These are phyloP conservation scores for Wickerhamiella kurtzmanii DNA, from an alignment of 805 yeast species.

Conservation along the genomic window DNA sequence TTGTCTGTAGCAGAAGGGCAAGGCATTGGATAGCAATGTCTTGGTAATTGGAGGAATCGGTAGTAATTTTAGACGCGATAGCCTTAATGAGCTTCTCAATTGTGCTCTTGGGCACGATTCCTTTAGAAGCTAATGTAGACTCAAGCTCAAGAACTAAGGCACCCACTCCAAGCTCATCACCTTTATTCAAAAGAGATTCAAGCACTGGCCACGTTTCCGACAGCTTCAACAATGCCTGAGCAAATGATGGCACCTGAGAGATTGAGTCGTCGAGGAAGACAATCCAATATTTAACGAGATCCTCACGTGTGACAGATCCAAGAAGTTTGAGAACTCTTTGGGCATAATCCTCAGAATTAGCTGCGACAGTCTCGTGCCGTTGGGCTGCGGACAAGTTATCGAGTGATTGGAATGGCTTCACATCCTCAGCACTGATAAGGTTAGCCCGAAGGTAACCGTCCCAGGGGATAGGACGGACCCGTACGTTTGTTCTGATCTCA, in stretches of 20 bases:
- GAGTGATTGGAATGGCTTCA: slow-evolving; percentile 41
- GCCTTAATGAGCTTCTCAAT: slow-evolving; percentile 22
- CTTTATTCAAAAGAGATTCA: slow-evolving; percentile 33
- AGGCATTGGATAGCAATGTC: slow-evolving; percentile 53
- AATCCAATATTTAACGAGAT: slow-evolving; percentile 50
- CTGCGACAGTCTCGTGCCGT: slow-evolving; percentile 22
- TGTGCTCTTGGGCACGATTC: slow-evolving; percentile 29
- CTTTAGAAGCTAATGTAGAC: slow-evolving; percentile 5
- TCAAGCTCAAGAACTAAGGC: slow-evolving; percentile 34
- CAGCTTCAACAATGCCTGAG: slow-evolving; percentile 30
- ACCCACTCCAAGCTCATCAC: slow-evolving; percentile 47
- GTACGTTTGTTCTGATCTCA: slow-evolving; percentile 38
- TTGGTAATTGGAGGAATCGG: slow-evolving; percentile 23
- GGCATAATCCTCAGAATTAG: slow-evolving; percentile 40
- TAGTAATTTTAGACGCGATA: slow-evolving; percentile 16
- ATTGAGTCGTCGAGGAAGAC: slow-evolving; percentile 48
- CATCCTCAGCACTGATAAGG: slow-evolving; percentile 53
- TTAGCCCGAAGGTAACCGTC: slow-evolving; percentile 72
- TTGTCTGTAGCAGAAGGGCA: slow-evolving; percentile 43
- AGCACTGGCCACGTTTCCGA: slow-evolving; percentile 33
- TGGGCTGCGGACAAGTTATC: slow-evolving; percentile 32
- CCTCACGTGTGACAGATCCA: slow-evolving; percentile 42
- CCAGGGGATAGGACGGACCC: slow-evolving; percentile 83
- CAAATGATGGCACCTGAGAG: slow-evolving; percentile 20
- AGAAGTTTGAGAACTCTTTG: slow-evolving; percentile 42